Conservation (phyloP, 768 basidiomycete species). For the Tricholoma furcatifolium region DNA sequence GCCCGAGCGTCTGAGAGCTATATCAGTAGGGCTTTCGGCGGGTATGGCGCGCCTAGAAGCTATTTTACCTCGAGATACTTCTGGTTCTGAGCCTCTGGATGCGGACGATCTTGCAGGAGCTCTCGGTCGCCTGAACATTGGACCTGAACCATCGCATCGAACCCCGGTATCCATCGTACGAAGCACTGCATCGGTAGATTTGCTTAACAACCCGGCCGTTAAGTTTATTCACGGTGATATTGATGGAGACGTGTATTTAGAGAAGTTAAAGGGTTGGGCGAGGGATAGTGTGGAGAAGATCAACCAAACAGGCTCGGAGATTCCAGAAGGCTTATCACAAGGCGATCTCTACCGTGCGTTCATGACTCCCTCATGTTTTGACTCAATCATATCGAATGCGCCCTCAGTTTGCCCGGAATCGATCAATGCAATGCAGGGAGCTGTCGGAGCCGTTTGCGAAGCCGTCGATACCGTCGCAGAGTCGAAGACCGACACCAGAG, state of each 20-base stretch:
- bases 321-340: constrained; percentile 68
- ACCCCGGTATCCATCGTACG: constrained; percentile 45
- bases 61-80: constrained; percentile 1
- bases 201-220: constrained; percentile 61
- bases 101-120: constrained; percentile 46
- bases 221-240: constrained; percentile 75
- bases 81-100: constrained; percentile 1
- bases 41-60: constrained; percentile 73
- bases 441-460: constrained; percentile 82
- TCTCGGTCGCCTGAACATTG: constrained; percentile 42
- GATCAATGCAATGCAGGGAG: constrained; percentile 75
- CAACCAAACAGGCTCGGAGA: constrained; percentile 63
- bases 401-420: constrained; percentile 74
- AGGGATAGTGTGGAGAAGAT: constrained; percentile 62
- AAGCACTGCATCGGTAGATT: constrained; percentile 52
- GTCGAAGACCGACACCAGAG: constrained; percentile 10
- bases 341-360: constrained; percentile 81
- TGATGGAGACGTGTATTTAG: constrained; percentile 63
- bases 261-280: constrained; percentile 60
- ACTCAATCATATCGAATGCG: background rate
- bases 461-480: constrained; percentile 72
- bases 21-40: constrained; percentile 79
- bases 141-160: constrained; percentile 11
- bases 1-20: constrained; percentile 84
- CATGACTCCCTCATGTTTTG: background rate